These are phyloP conservation scores for Magnusiomyces suaveolens DNA, from an alignment of 1,139 yeast species.

Conservation along the genomic window DNA sequence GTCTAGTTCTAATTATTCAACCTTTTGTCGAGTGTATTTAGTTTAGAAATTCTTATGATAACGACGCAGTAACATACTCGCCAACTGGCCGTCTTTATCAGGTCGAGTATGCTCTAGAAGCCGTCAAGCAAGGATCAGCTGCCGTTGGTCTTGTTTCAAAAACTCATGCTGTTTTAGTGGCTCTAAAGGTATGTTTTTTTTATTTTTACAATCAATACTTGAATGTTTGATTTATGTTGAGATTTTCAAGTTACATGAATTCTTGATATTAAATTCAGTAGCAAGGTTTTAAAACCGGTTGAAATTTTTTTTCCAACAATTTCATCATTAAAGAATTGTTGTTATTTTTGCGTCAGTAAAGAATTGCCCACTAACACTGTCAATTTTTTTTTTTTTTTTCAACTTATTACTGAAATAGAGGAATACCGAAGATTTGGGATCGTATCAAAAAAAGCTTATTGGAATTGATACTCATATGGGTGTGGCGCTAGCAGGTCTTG, in stretches of 20 bases:
- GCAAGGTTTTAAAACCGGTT: conserved; percentile 35
- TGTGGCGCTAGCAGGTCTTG: conserved; percentile 90
- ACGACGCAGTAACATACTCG: conserved; percentile 94
- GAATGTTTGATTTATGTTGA: background rate
- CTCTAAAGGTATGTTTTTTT: conserved; percentile 45
- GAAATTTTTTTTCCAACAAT: conserved; percentile 91
- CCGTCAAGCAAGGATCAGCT: conserved; percentile 96
- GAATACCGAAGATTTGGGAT: conserved; percentile 93
- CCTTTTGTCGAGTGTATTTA: no score
- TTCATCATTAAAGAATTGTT: conserved; percentile 73
- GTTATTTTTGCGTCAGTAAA: no score
- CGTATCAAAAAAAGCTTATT: conserved; percentile 88
- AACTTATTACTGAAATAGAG: conserved; percentile 40
- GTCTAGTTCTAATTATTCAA: no score
- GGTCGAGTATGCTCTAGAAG: conserved; percentile 91
- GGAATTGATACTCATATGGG: conserved; percentile 92
- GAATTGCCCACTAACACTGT: background rate
- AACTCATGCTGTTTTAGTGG: conserved; percentile 82
- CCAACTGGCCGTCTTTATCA: conserved; percentile 96
- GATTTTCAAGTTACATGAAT: no score
- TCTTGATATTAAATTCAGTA: conserved; percentile 42
- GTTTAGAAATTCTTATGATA: conserved; percentile 98
- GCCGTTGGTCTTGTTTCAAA: conserved; percentile 88
- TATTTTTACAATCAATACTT: background rate
- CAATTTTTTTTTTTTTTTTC: background rate